Evolutionary conservation across 768 basidiomycete genomes (phyloP), one percentile per base, ranked within the genome.

Genomic region (Scleroderma bovista): DNA sequence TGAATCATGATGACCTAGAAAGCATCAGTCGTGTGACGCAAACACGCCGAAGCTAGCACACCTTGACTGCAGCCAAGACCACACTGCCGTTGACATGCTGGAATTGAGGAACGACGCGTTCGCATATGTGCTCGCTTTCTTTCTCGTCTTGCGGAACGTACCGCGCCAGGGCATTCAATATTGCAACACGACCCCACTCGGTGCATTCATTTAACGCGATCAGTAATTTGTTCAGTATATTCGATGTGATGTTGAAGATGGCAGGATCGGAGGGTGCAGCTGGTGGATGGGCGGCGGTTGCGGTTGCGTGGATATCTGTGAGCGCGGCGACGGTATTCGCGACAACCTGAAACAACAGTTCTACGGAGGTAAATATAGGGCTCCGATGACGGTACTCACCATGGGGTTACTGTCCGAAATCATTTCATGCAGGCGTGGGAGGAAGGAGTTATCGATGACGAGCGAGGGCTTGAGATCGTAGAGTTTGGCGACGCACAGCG

Each of bases 81-180:
- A 99, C 96, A 50, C 88, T 87, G 12, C 90, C 93, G 58, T 99
- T 99, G 23, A 83, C 88, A 62, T 99, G 96, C 67, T 99, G 96
- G 69, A 98, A 95, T 61, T 99, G 96, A 3, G 96, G 96, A 36
- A 98, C 87, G 12, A 98, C 95, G 24, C 95, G 84, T 69, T 98
- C 96, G 66, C 96, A 98, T 53, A 98, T 98, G 65, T 98, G 95
- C 62, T 99, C 96, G 64, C 89, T 89, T 73, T 99, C 96, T 68
- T 91, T 89, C 53, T 89, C 91, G 60, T 95, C 95, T 36, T 77
- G 74, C 0, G 93, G 81, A 32, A 75, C 75, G 67, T 97, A 98
- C 40, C 89, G 80, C 6, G 92, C 78, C 26, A 98, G 72, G 0
- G 92, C 90, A 51, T 86, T 88, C 46, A 98, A 70, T 33, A 99